Evolutionary conservation across 352 stramenopile species (phyloP).

Genomic region (Phytophthora sojae): DNA sequence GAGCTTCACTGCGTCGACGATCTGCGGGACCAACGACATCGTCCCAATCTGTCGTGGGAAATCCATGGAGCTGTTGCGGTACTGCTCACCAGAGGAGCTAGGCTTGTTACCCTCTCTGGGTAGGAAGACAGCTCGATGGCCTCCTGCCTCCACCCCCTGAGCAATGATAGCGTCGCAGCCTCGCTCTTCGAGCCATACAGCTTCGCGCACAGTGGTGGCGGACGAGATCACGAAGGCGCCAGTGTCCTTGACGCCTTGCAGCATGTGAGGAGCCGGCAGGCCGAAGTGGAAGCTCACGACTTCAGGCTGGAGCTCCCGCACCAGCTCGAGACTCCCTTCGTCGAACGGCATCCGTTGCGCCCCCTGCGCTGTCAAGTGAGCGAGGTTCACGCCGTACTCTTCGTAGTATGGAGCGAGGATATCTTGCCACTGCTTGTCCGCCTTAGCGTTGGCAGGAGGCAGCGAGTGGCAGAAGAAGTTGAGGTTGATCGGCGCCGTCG

Average conservation of each 20-base stretch:
- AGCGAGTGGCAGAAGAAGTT: conserved; percentile 69
- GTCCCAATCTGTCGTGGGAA: conserved; percentile 45
- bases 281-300: conserved; percentile 81
- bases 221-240: conserved; percentile 53
- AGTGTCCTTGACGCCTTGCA: conserved; percentile 44
- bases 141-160: conserved; percentile 67
- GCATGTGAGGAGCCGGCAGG: conserved; percentile 35
- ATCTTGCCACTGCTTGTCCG: conserved; percentile 42
- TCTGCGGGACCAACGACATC: conserved; percentile 58
- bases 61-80: conserved; percentile 34
- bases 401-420: conserved; percentile 48
- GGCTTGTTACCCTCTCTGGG: conserved; percentile 21
- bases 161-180: conserved; percentile 61
- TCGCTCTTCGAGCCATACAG: conserved; percentile 31
- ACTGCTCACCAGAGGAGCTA: conserved; percentile 8
- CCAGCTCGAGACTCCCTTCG: conserved; percentile 46
- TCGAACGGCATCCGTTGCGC: conserved; percentile 43
- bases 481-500: conserved; percentile 54
- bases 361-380: conserved; percentile 24
- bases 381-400: conserved; percentile 35
- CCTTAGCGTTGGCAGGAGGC: conserved; percentile 14
- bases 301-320: conserved; percentile 51
- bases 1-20: conserved; percentile 44
- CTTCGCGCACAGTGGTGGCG: conserved; percentile 53
- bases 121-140: conserved; percentile 64